Evolutionary conservation across 257 asterid species (phyloP).

Genomic region (Galeopsis tetrahit): DNA sequence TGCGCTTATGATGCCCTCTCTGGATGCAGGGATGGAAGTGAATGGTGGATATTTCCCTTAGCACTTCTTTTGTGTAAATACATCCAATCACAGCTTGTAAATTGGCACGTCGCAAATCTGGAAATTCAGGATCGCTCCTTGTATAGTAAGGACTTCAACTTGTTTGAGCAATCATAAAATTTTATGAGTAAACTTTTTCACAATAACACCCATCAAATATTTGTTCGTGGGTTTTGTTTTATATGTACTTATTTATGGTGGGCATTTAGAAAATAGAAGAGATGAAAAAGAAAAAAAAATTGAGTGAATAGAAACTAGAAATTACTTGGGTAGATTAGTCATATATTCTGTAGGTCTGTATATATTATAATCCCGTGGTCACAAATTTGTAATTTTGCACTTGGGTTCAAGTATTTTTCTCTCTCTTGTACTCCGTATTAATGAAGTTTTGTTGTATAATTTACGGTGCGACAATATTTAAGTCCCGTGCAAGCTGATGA

Average conservation of each 20-base stretch:
- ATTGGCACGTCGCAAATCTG: slow-evolving; percentile 90
- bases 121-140: slow-evolving; percentile 92
- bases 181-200: slow-evolving; percentile 30
- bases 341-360: slow-evolving; percentile 15
- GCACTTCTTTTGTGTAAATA: slow-evolving; percentile 85
- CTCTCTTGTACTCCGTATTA: background rate
- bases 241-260: slow-evolving; percentile 35
- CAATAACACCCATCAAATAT: slow-evolving; percentile 55
- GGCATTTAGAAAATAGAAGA: slow-evolving; percentile 41
- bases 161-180: slow-evolving; percentile 81
- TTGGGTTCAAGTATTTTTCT: background rate
- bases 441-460: background rate
- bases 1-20: slow-evolving; percentile 16
- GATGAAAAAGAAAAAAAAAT: slow-evolving; percentile 53
- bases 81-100: slow-evolving; percentile 84
- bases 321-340: slow-evolving; percentile 33
- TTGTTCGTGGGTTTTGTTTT: slow-evolving; percentile 51
- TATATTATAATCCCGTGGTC: slow-evolving; percentile 12
- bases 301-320: slow-evolving; percentile 30
- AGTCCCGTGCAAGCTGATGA: background rate
- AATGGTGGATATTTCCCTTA: slow-evolving; percentile 98
- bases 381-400: background rate
- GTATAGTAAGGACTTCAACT: slow-evolving; percentile 84
- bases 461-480: background rate
- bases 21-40: slow-evolving; percentile 90